Conservation (phyloP, 2,329 filamentous ascomycete genomes). For the Phaeosphaeriaceae sp. region DNA sequence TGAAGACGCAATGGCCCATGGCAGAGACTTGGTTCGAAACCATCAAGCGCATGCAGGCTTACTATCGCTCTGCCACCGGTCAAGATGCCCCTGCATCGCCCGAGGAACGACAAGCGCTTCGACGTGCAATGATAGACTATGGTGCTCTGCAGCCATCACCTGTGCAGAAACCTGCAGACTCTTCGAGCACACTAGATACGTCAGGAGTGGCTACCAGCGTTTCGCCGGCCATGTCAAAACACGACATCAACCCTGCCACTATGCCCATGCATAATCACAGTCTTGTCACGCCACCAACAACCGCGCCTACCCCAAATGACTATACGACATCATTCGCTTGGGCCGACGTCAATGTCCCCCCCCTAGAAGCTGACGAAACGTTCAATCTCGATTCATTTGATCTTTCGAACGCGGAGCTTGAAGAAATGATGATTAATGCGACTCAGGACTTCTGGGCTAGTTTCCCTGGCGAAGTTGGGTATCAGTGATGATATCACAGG, state of each 20-base stretch:
- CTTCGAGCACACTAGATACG: conserved; percentile 19
- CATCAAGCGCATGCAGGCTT: conserved; percentile 52
- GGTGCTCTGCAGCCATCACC: conserved; percentile 49
- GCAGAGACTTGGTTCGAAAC: conserved; percentile 51
- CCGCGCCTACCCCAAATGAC: conserved; percentile 33
- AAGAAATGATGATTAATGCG: conserved; percentile 47
- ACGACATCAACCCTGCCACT: not conserved
- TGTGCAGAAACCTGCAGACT: conserved; percentile 43
- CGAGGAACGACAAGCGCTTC: conserved; percentile 46
- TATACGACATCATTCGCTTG: conserved; percentile 29
- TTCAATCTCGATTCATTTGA: conserved; percentile 43
- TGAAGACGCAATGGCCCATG: conserved; percentile 53
- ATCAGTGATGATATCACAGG: conserved; percentile 18
- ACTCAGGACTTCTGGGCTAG: conserved; percentile 51
- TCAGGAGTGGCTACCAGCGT: conserved; percentile 16
- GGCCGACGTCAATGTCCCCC: conserved; percentile 31
- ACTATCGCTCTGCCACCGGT: conserved; percentile 45
- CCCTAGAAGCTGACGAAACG: conserved; percentile 41
- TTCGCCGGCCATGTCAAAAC: conserved; percentile 6
- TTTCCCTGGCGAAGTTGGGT: conserved; percentile 47
- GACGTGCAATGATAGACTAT: conserved; percentile 50
- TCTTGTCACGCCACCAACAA: conserved; percentile 25
- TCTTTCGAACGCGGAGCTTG: conserved; percentile 44
- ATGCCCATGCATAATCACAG: conserved; percentile 16
- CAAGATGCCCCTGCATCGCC: conserved; percentile 45